Evolutionary conservation across 805 yeast species (phyloP), one percentile per base, ranked within the genome.

Genomic region (Candida yuanshanica): DNA sequence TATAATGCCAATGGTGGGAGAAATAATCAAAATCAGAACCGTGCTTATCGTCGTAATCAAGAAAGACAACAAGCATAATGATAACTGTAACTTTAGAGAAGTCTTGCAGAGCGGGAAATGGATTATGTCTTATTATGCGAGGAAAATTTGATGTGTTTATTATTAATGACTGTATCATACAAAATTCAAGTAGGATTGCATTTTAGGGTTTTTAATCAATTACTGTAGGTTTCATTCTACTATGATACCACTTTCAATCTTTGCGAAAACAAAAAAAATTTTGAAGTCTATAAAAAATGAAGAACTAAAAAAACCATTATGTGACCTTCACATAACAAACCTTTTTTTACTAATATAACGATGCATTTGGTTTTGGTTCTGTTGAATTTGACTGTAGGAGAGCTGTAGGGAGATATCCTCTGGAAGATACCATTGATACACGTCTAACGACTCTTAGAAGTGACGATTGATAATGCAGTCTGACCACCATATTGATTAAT

Each of bases 401-500:
- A n/a, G n/a, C n/a, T n/a, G n/a, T n/a, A n/a, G n/a, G n/a, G n/a
- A n/a, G n/a, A n/a, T n/a, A n/a, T n/a, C n/a, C n/a, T n/a, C n/a
- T n/a, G n/a, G n/a, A n/a, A n/a, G n/a, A n/a, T n/a, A n/a, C n/a
- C n/a, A n/a, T n/a, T n/a, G n/a, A n/a, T n/a, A n/a, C n/a, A n/a
- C n/a, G n/a, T n/a, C n/a, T n/a, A n/a, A n/a, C n/a, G n/a, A n/a
- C n/a, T n/a, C n/a, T n/a, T n/a, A n/a, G n/a, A n/a, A n/a, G n/a
- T n/a, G n/a, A n/a, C n/a, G n/a, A n/a, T n/a, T n/a, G n/a, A n/a
- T 7, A 14, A 27, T 27, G 18, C 31, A 27, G 31, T 27, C 16
- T 24, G 6, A 7, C 16, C n/a, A 27, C 9, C 4, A 14, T 20
- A 17, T 5, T 9, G 2, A 27, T 59, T 60, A 79, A 50, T 80